Conservation (phyloP, 805 yeast genomes). For the Metschnikowia hibisci region DNA sequence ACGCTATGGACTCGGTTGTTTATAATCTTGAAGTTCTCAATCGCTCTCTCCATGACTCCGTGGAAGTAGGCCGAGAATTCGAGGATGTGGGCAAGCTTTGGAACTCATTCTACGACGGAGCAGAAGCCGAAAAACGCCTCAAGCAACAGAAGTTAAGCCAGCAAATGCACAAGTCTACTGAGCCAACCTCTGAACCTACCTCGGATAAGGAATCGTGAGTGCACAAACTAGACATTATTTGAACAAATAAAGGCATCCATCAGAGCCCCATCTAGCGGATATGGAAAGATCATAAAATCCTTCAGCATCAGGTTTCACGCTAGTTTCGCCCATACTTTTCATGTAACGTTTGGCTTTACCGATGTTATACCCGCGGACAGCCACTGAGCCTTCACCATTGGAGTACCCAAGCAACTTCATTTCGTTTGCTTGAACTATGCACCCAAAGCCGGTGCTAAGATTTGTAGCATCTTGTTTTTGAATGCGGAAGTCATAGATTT, state of each 20-base stretch:
- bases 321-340: constrained; percentile 13
- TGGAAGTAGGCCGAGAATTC: constrained; percentile 74
- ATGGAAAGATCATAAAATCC: constrained; percentile 45
- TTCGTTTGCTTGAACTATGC: constrained; percentile 58
- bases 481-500: constrained; percentile 59
- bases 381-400: constrained; percentile 45
- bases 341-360: constrained; percentile 42
- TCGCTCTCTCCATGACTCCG: constrained; percentile 60
- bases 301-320: constrained; percentile 18
- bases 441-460: constrained; percentile 45
- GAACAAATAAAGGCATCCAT: constrained; percentile 62
- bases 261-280: constrained; percentile 60
- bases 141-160: background rate
- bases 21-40: constrained; percentile 62
- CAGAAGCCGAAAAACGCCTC: constrained; percentile 17
- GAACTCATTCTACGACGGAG: constrained; percentile 61
- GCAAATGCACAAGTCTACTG: background rate
- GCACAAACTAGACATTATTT: background rate
- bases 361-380: constrained; percentile 61
- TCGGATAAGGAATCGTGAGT: background rate
- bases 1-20: constrained; percentile 60
- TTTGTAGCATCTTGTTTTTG: constrained; percentile 18
- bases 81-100: constrained; percentile 68
- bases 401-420: constrained; percentile 43
- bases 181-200: background rate